A percentile compares a stretch with the other conserved stretches of the same genome.
phyloP scores from a whole-genome alignment of 768 basidiomycete genomes.

The Russula vinacea region DNA sequence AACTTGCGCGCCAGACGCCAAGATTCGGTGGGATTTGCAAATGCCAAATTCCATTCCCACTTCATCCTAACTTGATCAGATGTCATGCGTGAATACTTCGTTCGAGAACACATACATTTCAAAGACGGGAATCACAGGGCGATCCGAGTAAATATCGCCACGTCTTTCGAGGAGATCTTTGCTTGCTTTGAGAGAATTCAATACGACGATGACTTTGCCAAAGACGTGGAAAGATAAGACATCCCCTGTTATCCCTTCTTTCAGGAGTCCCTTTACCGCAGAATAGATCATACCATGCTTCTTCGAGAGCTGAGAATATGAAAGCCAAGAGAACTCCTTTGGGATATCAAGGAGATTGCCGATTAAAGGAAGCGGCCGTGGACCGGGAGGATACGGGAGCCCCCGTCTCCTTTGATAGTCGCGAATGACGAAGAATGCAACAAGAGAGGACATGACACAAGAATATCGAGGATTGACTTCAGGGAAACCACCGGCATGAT shows the following conservation, averaged over 20 bases:
- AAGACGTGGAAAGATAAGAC: constrained; percentile 37
- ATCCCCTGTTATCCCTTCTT: not conserved
- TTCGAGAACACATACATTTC: constrained; percentile 6
- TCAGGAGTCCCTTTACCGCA: not conserved
- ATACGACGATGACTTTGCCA: constrained; percentile 47
- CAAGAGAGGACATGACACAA: not conserved
- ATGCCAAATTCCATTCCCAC: not conserved
- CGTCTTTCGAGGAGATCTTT: constrained; percentile 53
- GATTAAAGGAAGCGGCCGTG: constrained; percentile 10
- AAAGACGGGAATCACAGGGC: not conserved
- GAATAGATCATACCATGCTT: not conserved
- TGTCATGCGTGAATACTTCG: not conserved
- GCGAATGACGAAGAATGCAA: not conserved
- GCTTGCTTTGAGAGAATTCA: constrained; percentile 46
- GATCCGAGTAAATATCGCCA: constrained; percentile 37
- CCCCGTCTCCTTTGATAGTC: constrained; percentile 11
- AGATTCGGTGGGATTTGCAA: not conserved
- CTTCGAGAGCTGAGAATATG: not conserved
- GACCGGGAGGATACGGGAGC: constrained; percentile 15
- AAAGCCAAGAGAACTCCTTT: constrained; percentile 14
- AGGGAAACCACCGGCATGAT: not conserved
- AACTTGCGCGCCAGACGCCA: constrained; percentile 12
- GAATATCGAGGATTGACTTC: not conserved
- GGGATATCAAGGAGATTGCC: constrained; percentile 21
- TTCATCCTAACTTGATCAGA: not conserved